Percentiles rank a stretch among this genome's conserved stretches.
These are phyloP conservation scores for Plasmodium relictum DNA, from an alignment of 169 alveolate genomes.

Conservation along the genomic window DNA sequence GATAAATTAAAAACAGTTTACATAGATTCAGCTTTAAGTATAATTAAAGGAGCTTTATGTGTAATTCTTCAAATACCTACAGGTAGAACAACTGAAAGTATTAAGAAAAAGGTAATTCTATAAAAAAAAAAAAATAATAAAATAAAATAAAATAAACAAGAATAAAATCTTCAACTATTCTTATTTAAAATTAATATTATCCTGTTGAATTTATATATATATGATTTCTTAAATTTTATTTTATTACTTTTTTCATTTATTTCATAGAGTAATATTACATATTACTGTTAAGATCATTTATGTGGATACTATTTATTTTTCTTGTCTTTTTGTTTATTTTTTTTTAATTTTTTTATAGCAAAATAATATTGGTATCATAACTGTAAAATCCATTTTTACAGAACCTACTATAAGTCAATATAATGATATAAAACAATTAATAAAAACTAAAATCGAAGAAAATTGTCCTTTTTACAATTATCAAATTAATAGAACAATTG, in stretches of 20 bases:
- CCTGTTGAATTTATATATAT: slow-evolving; percentile 65
- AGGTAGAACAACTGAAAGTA: slow-evolving; percentile 84
- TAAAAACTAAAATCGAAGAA: slow-evolving; percentile 48
- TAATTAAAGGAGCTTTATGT: slow-evolving; percentile 89
- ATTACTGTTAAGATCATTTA: no score
- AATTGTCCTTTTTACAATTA: slow-evolving; percentile 62
- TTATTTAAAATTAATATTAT: background rate
- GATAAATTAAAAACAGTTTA: slow-evolving; percentile 72
- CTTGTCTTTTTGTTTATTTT: slow-evolving; percentile 2
- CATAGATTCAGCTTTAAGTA: slow-evolving; percentile 86
- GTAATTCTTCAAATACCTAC: slow-evolving; percentile 86
- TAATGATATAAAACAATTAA: slow-evolving; percentile 78
- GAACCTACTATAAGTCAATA: slow-evolving; percentile 79
- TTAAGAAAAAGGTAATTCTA: slow-evolving; percentile 66
- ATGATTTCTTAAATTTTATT: background rate
- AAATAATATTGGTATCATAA: slow-evolving; percentile 37
- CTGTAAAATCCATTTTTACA: slow-evolving; percentile 30
- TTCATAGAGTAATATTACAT: no score
- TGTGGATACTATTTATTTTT: background rate
- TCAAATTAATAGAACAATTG: slow-evolving; percentile 79
- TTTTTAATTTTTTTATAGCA: slow-evolving; percentile 18
- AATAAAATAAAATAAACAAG: background rate
- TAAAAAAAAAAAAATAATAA: background rate
- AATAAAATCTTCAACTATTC: background rate
- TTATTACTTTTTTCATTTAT: no score